Conservation (phyloP, 768 basidiomycete species). For the Auriculariales sp. region DNA sequence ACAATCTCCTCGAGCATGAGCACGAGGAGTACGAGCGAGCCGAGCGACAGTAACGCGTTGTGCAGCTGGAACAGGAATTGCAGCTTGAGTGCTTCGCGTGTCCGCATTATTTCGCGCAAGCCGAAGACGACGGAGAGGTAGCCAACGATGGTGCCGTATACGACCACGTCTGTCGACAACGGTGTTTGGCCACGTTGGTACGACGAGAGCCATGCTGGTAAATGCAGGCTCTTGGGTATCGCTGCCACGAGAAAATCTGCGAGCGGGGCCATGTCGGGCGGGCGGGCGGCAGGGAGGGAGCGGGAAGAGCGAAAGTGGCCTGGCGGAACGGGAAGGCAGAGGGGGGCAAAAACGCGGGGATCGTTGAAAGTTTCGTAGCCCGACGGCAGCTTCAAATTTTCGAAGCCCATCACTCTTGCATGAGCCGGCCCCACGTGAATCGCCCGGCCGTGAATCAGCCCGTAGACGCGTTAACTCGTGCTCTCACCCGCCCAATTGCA, state of each 20-base stretch:
- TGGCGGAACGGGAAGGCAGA: neutral
- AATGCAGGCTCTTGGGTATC: conserved; percentile 30
- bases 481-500: too few species aligned
- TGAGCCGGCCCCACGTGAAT: too few species aligned
- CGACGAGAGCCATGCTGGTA: conserved; percentile 32
- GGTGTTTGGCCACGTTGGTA: conserved; percentile 71
- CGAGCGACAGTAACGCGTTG: conserved; percentile 76
- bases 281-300: neutral
- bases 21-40: conserved; percentile 71
- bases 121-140: conserved; percentile 88
- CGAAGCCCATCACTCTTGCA: too few species aligned
- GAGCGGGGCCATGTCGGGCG: conserved; percentile 44
- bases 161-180: conserved; percentile 59
- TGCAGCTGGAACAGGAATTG: conserved; percentile 78
- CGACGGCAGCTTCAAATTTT: too few species aligned
- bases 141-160: conserved; percentile 49
- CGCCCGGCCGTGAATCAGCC: too few species aligned
- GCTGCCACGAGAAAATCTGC: conserved; percentile 54
- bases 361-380: conserved; percentile 10
- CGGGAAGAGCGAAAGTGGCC: neutral
- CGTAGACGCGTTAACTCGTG: too few species aligned
- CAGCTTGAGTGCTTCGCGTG: conserved; percentile 55
- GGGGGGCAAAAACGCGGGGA: neutral
- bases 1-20: conserved; percentile 86
- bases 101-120: conserved; percentile 72